Evolutionary conservation across 805 yeast genomes (phyloP), one percentile per base, ranked within the genome.

Genomic region (Saturnispora zaruensis): DNA sequence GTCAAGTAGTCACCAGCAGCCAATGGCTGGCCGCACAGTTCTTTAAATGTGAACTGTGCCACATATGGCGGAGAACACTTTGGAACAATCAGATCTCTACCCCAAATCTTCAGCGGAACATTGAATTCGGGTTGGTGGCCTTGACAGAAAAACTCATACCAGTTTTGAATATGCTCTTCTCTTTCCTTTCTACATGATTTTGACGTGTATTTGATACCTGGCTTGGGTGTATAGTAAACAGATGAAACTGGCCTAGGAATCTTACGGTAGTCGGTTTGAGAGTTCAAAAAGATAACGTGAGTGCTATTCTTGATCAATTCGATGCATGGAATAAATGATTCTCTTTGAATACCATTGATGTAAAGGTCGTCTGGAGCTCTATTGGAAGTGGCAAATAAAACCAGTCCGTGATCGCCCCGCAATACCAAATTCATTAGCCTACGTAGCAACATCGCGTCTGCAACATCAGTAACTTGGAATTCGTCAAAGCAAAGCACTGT

Each of bases 401-500:
- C 81, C 21, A 90, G 82, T 0, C 98, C 98, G 60, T 84, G 84
- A 47, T 82, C 78, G 0, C 82, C 78, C 43, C 84, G 77, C 50
- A 90, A 67, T n/a, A 87, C 72, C 36, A 79, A 66, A 59, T 79
- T 77, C 38, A 87, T 61, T 37, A 90, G 69, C 46, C 96, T 73
- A 55, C 99, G 78, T 41, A 93, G 72, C 32, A 93, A 73, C 98
- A 93, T 93, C 2, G 99, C 99, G 66, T 93, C 99, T 0, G 98
- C 99, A 28, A 93, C 97, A 65, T 93, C 99, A 0, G 96, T 88
- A 41, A 93, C 99, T 67, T 93, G 98, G 63, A 93, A 91, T 68
- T 93, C 99, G 68, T 93, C 99, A 64, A 93, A 87, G 66, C 99
- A 93, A 52, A 93, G 66, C 1, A 93, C 80, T 1, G 91, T 83